Evolutionary conservation across 2,329 filamentous ascomycete species (phyloP).

Genomic region (Amauroascus niger): DNA sequence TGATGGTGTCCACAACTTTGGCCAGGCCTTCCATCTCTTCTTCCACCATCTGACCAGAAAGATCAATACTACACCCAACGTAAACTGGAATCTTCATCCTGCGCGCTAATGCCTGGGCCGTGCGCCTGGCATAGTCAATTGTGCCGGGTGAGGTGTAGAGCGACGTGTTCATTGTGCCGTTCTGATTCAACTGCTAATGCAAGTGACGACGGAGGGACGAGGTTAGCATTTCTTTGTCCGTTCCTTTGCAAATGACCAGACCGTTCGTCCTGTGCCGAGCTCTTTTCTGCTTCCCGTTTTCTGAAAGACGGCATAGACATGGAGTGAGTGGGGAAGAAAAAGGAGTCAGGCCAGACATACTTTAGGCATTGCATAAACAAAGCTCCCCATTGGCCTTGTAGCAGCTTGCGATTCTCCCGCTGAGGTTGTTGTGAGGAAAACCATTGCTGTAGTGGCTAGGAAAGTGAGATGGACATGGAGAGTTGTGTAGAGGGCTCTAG

Average conservation of each 20-base stretch:
- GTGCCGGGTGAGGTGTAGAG: slow-evolving; percentile 64
- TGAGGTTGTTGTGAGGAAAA: slow-evolving; percentile 49
- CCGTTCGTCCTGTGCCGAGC: background rate
- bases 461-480: slow-evolving; percentile 51
- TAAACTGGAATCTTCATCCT: slow-evolving; percentile 69
- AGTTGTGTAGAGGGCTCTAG: slow-evolving; percentile 47
- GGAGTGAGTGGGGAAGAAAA: background rate
- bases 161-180: slow-evolving; percentile 59
- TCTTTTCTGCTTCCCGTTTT: background rate
- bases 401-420: slow-evolving; percentile 33
- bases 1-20: slow-evolving; percentile 60
- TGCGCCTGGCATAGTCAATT: slow-evolving; percentile 73
- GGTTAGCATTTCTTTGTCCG: background rate
- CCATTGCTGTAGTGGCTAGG: slow-evolving; percentile 43
- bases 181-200: slow-evolving; percentile 36
- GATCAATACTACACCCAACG: slow-evolving; percentile 76
- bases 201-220: background rate
- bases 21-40: slow-evolving; percentile 89
- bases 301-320: background rate
- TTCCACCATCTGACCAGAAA: slow-evolving; percentile 71
- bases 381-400: slow-evolving; percentile 62
- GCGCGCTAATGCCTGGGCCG: slow-evolving; percentile 74
- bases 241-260: background rate
- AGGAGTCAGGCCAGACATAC: slow-evolving; percentile 42
- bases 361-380: slow-evolving; percentile 88